Evolutionary conservation across 2,329 filamentous ascomycete genomes (phyloP).

Genomic region (Colletotrichum sublineola): DNA sequence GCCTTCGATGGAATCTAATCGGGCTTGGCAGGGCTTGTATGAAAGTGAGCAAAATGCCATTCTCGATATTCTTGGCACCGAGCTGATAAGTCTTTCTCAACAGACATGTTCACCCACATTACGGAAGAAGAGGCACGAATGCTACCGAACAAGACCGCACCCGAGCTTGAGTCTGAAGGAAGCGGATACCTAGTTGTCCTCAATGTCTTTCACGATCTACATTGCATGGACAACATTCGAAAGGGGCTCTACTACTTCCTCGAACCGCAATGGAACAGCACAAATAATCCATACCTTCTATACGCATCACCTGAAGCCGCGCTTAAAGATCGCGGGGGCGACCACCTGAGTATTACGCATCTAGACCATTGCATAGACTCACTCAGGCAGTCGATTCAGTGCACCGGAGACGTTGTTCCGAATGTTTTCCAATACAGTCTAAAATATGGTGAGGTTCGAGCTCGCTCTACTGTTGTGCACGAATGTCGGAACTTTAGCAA

Average conservation of each 20-base stretch:
- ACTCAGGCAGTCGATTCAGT: slow-evolving; percentile 2
- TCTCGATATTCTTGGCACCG: background rate
- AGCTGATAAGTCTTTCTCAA: background rate
- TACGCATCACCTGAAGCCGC: slow-evolving; percentile 7
- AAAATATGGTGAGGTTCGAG: slow-evolving; percentile 6
- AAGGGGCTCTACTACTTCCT: background rate
- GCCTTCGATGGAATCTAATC: background rate
- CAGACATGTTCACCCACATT: background rate
- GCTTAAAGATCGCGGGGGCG: background rate
- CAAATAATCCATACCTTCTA: background rate
- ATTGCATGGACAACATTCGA: slow-evolving; percentile 17
- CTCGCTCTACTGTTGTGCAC: slow-evolving; percentile 13
- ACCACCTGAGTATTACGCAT: slow-evolving; percentile 3
- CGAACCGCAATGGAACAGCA: slow-evolving; percentile 6
- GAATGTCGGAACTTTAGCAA: slow-evolving; percentile 8
- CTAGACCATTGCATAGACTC: slow-evolving; percentile 20
- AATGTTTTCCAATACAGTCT: slow-evolving; percentile 11
- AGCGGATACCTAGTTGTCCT: slow-evolving; percentile 13
- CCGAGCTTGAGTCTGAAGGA: background rate
- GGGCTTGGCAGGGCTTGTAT: slow-evolving; percentile 6
- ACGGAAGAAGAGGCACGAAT: background rate
- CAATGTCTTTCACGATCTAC: slow-evolving; percentile 13
- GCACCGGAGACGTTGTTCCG: background rate
- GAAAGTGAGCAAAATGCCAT: slow-evolving; percentile 1
- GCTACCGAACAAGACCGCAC: background rate